A percentile compares a stretch with the other conserved stretches of the same genome.
phyloP scores from a whole-genome alignment of 345 rosid genomes.

The Eucalyptus albens region DNA sequence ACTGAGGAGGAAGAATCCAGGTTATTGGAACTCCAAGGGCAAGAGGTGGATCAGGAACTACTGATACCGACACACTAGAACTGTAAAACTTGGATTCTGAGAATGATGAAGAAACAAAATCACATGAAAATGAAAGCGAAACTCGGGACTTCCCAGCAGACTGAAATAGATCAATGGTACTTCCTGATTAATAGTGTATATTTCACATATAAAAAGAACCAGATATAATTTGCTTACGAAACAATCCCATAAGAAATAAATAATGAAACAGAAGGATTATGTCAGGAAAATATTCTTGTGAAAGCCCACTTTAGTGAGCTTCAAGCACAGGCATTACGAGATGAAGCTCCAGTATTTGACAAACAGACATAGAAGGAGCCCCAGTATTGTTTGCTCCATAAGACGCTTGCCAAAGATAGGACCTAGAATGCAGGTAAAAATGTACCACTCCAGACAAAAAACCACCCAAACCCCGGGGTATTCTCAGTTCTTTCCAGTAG shows the following conservation, averaged over 20 bases:
- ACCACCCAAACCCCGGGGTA: not conserved
- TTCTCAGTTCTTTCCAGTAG: not conserved
- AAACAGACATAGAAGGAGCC: not conserved
- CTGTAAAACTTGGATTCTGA: slow-evolving; percentile 53
- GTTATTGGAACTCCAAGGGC: slow-evolving; percentile 77
- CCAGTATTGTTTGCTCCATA: not conserved
- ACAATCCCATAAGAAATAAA: not conserved
- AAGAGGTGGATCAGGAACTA: slow-evolving; percentile 81
- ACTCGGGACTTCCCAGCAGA: slow-evolving; percentile 66
- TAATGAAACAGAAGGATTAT: not conserved
- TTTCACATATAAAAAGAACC: not conserved
- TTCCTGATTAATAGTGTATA: not conserved
- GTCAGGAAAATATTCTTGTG: not conserved
- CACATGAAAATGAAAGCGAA: slow-evolving; percentile 68
- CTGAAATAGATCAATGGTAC: slow-evolving; percentile 20
- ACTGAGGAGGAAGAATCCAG: slow-evolving; percentile 86
- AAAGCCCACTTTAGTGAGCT: not conserved
- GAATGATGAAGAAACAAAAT: slow-evolving; percentile 50
- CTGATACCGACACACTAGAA: slow-evolving; percentile 49
- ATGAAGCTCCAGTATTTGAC: not conserved
- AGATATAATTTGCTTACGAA: not conserved
- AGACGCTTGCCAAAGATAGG: not conserved
- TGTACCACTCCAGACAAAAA: not conserved
- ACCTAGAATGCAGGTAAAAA: not conserved
- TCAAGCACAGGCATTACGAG: not conserved